These are phyloP conservation scores for Leishmania tarentolae DNA, from an alignment of 208 protist species.

Conservation along the genomic window DNA sequence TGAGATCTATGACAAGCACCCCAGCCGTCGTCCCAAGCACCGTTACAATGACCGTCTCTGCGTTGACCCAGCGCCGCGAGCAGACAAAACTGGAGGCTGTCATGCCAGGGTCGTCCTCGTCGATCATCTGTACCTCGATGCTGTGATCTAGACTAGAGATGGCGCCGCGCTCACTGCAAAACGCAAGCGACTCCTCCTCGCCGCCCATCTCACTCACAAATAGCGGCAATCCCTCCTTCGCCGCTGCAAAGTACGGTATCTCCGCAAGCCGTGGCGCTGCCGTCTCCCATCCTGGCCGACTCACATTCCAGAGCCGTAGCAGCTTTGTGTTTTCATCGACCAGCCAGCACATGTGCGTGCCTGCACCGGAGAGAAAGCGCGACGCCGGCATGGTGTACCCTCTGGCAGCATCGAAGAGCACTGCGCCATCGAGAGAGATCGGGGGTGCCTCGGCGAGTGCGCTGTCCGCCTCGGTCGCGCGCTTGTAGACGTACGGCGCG, in stretches of 20 bases:
- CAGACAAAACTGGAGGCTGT: constrained; percentile 68
- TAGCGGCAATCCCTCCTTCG: constrained; percentile 57
- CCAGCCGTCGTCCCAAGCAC: constrained; percentile 65
- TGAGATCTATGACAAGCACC: constrained; percentile 60
- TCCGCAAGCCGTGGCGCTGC: constrained; percentile 59
- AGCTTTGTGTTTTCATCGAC: constrained; percentile 70
- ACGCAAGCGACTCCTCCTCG: constrained; percentile 69
- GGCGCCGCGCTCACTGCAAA: constrained; percentile 77
- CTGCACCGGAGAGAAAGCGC: constrained; percentile 66
- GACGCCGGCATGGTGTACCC: constrained; percentile 12
- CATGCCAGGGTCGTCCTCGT: constrained; percentile 36
- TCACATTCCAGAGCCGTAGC: constrained; percentile 74
- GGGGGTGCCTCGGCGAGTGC: constrained; percentile 13
- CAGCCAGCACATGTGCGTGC: constrained; percentile 76
- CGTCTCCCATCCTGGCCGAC: constrained; percentile 44
- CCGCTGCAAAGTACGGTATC: constrained; percentile 67
- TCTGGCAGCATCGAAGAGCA: constrained; percentile 4
- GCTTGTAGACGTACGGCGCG: constrained; percentile 20
- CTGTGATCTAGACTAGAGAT: constrained; percentile 83
- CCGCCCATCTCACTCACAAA: constrained; percentile 77
- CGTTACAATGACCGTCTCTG: constrained; percentile 42
- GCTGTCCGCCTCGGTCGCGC: constrained; percentile 16
- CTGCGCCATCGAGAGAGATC: constrained; percentile 29
- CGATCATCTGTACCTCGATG: constrained; percentile 72
- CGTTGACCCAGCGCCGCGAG: constrained; percentile 40